Evolutionary conservation across 2,329 filamentous ascomycete species (phyloP).

Genomic region (Claviceps sp.): DNA sequence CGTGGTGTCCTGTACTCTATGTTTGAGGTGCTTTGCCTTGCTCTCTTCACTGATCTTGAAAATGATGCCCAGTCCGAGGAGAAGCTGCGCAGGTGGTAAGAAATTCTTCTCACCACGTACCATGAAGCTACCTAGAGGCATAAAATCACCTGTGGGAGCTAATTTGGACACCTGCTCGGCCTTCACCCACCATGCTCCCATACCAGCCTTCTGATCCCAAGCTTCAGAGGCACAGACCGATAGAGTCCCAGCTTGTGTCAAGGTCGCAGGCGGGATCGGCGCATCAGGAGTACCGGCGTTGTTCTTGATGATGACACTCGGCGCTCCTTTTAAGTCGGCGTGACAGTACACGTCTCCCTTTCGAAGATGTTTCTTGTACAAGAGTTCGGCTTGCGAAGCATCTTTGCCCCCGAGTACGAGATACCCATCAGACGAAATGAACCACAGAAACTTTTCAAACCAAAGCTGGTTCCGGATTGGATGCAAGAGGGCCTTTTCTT

Average conservation of each 20-base stretch:
- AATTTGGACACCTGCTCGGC: slow-evolving; percentile 85
- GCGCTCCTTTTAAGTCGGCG: slow-evolving; percentile 73
- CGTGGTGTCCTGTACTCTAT: slow-evolving; percentile 26
- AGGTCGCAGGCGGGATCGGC: slow-evolving; percentile 79
- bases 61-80: slow-evolving; percentile 77
- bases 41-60: slow-evolving; percentile 86
- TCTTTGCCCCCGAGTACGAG: slow-evolving; percentile 83
- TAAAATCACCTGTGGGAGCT: slow-evolving; percentile 63
- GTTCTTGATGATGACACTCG: slow-evolving; percentile 85
- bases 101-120: slow-evolving; percentile 83
- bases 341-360: slow-evolving; percentile 90
- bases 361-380: slow-evolving; percentile 77
- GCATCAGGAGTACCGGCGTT: slow-evolving; percentile 62
- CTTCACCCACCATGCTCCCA: slow-evolving; percentile 93
- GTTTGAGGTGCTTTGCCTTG: slow-evolving; percentile 65
- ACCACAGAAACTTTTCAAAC: slow-evolving; percentile 97
- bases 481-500: slow-evolving; percentile 78
- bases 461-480: slow-evolving; percentile 75
- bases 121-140: slow-evolving; percentile 67
- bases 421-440: slow-evolving; percentile 91
- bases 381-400: slow-evolving; percentile 74
- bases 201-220: slow-evolving; percentile 92
- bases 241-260: slow-evolving; percentile 79
- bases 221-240: slow-evolving; percentile 76
- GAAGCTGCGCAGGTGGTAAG: slow-evolving; percentile 70